These are phyloP conservation scores for Sarocladium brachiariae DNA, from an alignment of 2,329 filamentous ascomycete genomes.

Conservation along the genomic window DNA sequence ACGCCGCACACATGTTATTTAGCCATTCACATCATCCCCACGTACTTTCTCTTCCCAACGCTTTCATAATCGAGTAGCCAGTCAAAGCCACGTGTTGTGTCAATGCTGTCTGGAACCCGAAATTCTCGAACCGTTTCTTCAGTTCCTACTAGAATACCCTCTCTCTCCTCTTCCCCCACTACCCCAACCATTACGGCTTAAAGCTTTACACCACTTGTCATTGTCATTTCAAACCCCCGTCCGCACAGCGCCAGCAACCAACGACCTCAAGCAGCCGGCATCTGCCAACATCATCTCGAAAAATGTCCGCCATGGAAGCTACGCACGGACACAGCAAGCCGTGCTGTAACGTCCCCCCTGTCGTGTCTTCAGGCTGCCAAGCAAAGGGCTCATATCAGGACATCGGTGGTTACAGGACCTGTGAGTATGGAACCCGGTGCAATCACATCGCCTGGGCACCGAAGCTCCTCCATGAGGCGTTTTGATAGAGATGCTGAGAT, in stretches of 20 bases:
- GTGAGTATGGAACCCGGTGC: constrained; percentile 18
- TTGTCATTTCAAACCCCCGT: not conserved
- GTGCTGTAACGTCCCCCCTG: constrained; percentile 53
- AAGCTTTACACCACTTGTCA: no score
- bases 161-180: not conserved
- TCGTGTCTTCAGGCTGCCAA: constrained; percentile 48
- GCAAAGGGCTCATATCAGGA: constrained; percentile 50
- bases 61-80: no score
- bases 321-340: constrained; percentile 47
- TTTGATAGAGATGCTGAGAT: not conserved
- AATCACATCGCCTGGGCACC: not conserved
- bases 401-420: constrained; percentile 49
- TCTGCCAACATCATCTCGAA: not conserved
- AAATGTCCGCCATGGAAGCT: constrained; percentile 44
- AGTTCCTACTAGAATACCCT: not conserved
- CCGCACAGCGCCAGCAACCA: not conserved
- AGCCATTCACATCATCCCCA: no score
- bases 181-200: not conserved
- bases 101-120: not conserved
- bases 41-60: no score
- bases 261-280: no score
- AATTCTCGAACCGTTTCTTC: not conserved
- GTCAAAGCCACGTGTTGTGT: no score
- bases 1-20: no score
- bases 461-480: not conserved